Base-by-base conservation (phyloP, 352 stramenopile species). In the Phytophthora macrochlamydospora region DNA sequence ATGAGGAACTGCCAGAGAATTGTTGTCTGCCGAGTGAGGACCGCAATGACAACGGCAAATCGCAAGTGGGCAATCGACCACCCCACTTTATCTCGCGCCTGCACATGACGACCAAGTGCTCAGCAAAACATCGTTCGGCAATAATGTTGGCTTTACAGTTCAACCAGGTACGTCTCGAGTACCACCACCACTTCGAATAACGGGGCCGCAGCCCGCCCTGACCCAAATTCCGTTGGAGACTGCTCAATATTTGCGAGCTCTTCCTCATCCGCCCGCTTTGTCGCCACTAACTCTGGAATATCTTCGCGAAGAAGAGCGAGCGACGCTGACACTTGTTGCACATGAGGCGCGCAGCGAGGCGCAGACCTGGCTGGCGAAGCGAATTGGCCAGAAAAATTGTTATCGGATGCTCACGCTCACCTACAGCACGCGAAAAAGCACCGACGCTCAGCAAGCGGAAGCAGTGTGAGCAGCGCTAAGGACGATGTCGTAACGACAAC, bases 301-400 rank as follows among this genome's bases (percentile, higher is more conserved):
- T 56, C 52, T 92, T 24, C 62, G 62, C 48, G 79, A 83, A 59
- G 75, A 94, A 66, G 86, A 94, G 54, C 73, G 69, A 12, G 65
- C 81, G 33, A 92, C 86, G 0, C 49, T 94, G 59, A 88, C 71
- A 7, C 61, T 93, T 13, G 82, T 94, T 24, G 84, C 83, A 7
- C 71, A 90, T 7, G 81, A 94, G 61, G 84, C 86, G 9, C 78
- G 81, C 7, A 68, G 62, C 9, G 84, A 93, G 32, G 86, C 83
- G 4, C 75, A 83, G 30, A 81, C 86, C 37, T 94, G 84, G 86
- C 70, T 94, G 9, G 71, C 75, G 4, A 93, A 94, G 42, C 79
- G 84, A 24, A 88, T 86, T 49, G 84, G 86, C 7, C 81, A 92
- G 56, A 91, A 91, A 63, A 92, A 92, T 59, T 94, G 11, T 55